Evolutionary conservation across 331 rosid species (phyloP), one percentile per base, ranked within the genome.

Genomic region (Phaseolus coccineus): DNA sequence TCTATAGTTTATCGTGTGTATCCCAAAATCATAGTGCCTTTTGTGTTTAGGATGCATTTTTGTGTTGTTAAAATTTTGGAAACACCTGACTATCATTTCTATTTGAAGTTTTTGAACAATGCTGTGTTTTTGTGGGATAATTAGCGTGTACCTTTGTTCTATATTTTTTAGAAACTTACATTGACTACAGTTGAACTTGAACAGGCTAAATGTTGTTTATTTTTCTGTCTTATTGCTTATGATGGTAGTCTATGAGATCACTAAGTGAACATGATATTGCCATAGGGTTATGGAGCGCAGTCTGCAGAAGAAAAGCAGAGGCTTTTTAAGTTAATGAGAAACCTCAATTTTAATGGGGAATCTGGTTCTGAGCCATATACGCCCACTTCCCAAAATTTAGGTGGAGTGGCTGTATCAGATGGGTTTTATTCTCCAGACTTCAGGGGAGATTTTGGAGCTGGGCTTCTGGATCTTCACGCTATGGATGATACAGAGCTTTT

Each of bases 401-500:
- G 88, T 25, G 91, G 86, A 67, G 81, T 70, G 57, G 80, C 86
- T 55, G 71, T 81, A 66, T 81, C 85, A 15, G 97, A 93, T 71
- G 93, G 91, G 28, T 81, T 81, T 71, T 87, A 89, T 82, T 87
- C 96, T 83, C 93, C 93, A 0, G 97, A 93, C 14, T 91, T 93
- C 66, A 82, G 92, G 80, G 96, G 97, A 39, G 97, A 93, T 81
- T 88, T 93, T 53, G 97, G 97, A 64, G 94, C 96, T 73, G 96
- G 97, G 78, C 90, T 93, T 78, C 80, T 93, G 89, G 97, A 93
- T 84, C 97, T 91, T 83, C 94, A 91, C 80, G 93, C 97, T 47
- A 91, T 93, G 94, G 96, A 93, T 87, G 97, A 93, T 68, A 93
- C 97, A 62, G 94, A 91, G 82, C 97, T 93, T 84, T 72, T 93